Evolutionary conservation across 2,329 filamentous ascomycete species (phyloP).

Genomic region (Aureobasidium sp.): DNA sequence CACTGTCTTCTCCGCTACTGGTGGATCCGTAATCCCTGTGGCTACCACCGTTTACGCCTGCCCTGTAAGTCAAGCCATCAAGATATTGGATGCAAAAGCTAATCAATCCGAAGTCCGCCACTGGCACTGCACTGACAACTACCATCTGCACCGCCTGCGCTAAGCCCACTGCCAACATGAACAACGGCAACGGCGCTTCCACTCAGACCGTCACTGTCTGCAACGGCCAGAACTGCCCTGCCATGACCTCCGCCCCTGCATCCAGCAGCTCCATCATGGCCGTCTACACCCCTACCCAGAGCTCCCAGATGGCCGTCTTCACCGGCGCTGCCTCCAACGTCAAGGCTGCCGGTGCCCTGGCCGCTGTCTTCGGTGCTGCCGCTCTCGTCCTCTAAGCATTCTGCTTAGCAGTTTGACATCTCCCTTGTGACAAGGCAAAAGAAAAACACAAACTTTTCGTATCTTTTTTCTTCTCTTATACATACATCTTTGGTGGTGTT

Average conservation of each 20-base stretch:
- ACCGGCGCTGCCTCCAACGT: slow-evolving; percentile 11
- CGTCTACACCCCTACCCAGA: background rate
- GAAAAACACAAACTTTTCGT: background rate
- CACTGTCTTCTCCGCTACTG: slow-evolving; percentile 8
- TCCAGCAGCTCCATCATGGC: background rate
- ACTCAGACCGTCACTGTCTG: slow-evolving; percentile 11
- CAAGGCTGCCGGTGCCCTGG: slow-evolving; percentile 10
- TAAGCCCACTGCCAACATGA: slow-evolving; percentile 10
- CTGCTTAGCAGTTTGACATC: background rate
- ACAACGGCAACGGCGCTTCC: background rate
- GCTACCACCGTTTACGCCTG: background rate
- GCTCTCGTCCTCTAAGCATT: slow-evolving; percentile 13
- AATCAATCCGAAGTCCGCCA: background rate
- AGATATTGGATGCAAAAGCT: too few relatives aligned
- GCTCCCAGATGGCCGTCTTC: slow-evolving; percentile 1
- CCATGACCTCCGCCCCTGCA: background rate
- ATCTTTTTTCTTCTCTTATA: background rate
- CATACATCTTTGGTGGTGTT: background rate
- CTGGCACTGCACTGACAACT: background rate
- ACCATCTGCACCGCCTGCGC: slow-evolving; percentile 7
- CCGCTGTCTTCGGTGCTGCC: slow-evolving; percentile 7
- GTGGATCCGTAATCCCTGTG: background rate
- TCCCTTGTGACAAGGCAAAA: background rate
- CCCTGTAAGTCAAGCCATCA: background rate
- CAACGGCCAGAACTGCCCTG: slow-evolving; percentile 3